phyloP scores from a whole-genome alignment of 495 filamentous ascomycete species.

The Penicillium waksmanii region DNA sequence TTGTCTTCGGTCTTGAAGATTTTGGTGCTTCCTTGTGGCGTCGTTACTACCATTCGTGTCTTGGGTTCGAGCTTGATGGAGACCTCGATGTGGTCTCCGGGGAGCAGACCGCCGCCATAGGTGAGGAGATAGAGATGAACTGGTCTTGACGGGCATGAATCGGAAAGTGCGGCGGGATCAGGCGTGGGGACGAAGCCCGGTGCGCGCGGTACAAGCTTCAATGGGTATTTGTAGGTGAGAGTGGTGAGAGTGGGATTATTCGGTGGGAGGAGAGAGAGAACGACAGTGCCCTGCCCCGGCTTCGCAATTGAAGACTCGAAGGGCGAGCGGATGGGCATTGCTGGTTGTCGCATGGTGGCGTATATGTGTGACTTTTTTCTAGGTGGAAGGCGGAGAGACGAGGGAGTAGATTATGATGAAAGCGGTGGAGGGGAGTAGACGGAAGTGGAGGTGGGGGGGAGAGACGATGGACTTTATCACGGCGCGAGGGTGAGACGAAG shows the following conservation, averaged over 20 bases:
- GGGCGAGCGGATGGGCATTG: conserved; percentile 52
- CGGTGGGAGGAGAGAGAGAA: conserved; percentile 73
- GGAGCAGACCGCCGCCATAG: conserved; percentile 92
- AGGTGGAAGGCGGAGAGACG: background rate
- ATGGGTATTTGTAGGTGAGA: conserved; percentile 87
- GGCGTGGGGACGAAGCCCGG: conserved; percentile 47
- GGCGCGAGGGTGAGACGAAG: conserved; percentile 1
- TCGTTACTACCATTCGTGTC: conserved; percentile 80
- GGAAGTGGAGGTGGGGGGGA: background rate
- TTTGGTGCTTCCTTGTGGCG: conserved; percentile 90
- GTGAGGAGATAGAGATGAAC: conserved; percentile 84
- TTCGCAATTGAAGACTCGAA: conserved; percentile 73
- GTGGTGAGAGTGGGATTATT: conserved; percentile 69
- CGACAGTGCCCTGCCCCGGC: conserved; percentile 77
- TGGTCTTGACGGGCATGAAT: conserved; percentile 37
- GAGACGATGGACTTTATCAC: conserved; percentile 17
- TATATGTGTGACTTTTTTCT: background rate
- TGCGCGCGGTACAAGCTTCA: conserved; percentile 81
- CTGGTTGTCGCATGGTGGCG: conserved; percentile 34
- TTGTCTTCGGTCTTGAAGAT: conserved; percentile 74
- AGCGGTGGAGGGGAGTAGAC: conserved; percentile 1
- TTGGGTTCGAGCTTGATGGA: conserved; percentile 62
- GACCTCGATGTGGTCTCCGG: conserved; percentile 80
- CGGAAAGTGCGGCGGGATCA: conserved; percentile 30
- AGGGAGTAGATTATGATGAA: conserved; percentile 1